Base-by-base conservation (phyloP, 192 early-diverging fungal species). In the Gigaspora rosea region DNA sequence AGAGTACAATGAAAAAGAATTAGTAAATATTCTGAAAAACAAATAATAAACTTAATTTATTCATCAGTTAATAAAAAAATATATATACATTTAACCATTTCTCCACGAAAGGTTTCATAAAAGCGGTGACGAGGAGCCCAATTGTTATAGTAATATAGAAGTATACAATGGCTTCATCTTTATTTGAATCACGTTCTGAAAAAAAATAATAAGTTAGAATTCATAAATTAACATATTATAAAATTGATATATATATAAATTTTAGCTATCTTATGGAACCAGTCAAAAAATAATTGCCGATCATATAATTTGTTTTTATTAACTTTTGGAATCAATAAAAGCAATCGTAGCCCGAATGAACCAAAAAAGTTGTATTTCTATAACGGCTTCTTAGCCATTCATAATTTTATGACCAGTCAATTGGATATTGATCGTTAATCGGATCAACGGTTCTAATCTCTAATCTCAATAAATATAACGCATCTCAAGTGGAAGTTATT, bases 131-230 rank as follows among this genome's bases (percentile, higher is more conserved):
- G 0, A 71, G 69, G 35, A 71, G 32, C 13, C 69, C 69, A 71
- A n/a, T 71, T n/a, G 69, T 71, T 32, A 71, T 51, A 35, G 51
- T 22, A 71, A 71, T 71, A 54, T 71, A 71, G 2, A 71, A 52
- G 51, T 71, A 71, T 52, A 71, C 69, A 12, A 71, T 71, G 5
- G 35, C 22, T 71, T 71, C 69, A 54, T 71, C 69, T 49, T 71
- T 71, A 12, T 27, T 27, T n/a, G 69, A 71, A 71, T 71, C 69
- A n/a, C 69, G 47, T 11, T 51, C 69, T 71, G n/a, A 27, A 27
- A 27, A 27, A 27, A 27, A 27, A 27, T 27, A 27, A 27, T 27
- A 27, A 27, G 27, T 27, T 27, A 27, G 27, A 27, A 27, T 27
- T 27, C 27, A 27, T 1, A 27, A 27, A 27, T 27, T 27, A 41